Evolutionary conservation across 192 early-diverging fungal species (phyloP).

Genomic region (Coemansia sp.): DNA sequence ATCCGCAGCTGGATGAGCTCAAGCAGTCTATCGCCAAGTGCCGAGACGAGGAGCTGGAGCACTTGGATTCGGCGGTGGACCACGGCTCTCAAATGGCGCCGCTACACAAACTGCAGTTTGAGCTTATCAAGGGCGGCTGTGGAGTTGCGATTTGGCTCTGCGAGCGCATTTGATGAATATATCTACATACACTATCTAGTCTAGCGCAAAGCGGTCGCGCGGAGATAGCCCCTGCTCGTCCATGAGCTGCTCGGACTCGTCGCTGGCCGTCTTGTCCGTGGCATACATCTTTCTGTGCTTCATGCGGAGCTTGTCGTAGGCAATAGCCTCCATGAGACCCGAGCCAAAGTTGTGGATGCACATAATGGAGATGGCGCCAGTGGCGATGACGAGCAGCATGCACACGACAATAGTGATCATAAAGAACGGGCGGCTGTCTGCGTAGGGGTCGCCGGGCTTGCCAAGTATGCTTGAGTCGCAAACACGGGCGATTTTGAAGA

Average conservation of each 20-base stretch:
- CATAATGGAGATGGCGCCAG: conserved; percentile 25
- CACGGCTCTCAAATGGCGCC: conserved; percentile 84
- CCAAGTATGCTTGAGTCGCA: conserved; percentile 21
- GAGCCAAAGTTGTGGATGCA: conserved; percentile 45
- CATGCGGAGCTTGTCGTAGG: conserved; percentile 37
- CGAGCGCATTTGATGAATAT: conserved; percentile 61
- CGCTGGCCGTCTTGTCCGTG: background rate
- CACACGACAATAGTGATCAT: conserved; percentile 48
- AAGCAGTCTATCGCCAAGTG: conserved; percentile 76
- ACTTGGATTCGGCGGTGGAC: conserved; percentile 84
- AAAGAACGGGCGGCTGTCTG: conserved; percentile 39
- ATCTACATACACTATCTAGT: conserved; percentile 12
- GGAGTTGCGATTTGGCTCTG: conserved; percentile 92
- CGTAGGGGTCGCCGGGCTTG: conserved; percentile 42
- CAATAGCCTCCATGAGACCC: conserved; percentile 48
- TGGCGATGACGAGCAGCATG: conserved; percentile 33
- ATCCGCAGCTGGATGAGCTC: conserved; percentile 60
- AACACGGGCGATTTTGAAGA: conserved; percentile 49
- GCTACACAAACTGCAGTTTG: conserved; percentile 66
- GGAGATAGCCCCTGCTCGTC: conserved; percentile 1
- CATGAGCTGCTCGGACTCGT: conserved; percentile 17
- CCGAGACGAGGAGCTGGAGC: conserved; percentile 94
- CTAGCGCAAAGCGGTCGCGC: conserved; percentile 33
- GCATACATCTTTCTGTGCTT: conserved; percentile 31
- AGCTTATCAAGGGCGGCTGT: conserved; percentile 83